These are phyloP conservation scores for Gossypium thurberi DNA, from an alignment of 345 rosid genomes.

Conservation along the genomic window DNA sequence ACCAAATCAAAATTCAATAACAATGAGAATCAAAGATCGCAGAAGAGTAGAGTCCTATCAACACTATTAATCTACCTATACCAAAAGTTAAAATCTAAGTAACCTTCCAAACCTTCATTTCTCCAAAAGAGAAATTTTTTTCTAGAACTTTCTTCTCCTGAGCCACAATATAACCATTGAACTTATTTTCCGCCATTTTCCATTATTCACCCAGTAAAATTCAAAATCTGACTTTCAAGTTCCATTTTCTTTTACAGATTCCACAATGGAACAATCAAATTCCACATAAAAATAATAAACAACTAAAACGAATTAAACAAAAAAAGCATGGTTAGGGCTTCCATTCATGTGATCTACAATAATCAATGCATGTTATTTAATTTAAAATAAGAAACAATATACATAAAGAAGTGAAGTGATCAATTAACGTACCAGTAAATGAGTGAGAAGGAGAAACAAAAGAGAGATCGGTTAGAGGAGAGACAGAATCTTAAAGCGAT, in stretches of 20 bases:
- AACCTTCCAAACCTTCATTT: background rate
- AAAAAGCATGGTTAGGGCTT: background rate
- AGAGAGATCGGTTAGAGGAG: slow-evolving; percentile 23
- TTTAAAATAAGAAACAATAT: background rate
- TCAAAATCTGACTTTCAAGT: background rate
- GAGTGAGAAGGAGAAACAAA: slow-evolving; percentile 20
- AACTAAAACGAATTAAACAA: background rate
- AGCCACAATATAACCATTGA: slow-evolving; percentile 6
- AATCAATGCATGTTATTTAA: slow-evolving; percentile 5
- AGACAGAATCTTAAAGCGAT: slow-evolving; percentile 25
- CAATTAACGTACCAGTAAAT: slow-evolving; percentile 34
- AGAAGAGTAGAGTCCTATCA: background rate
- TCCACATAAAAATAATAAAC: background rate
- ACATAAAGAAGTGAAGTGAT: slow-evolving; percentile 17
- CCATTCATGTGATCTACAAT: slow-evolving; percentile 19
- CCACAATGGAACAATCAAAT: slow-evolving; percentile 10
- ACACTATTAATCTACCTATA: background rate
- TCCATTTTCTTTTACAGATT: background rate
- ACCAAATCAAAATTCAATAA: background rate
- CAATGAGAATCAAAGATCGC: background rate
- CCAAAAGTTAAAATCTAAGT: background rate
- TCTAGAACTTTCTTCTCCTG: background rate
- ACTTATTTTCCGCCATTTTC: background rate
- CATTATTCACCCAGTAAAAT: background rate
- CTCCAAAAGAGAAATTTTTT: background rate